These are phyloP conservation scores for Testicularia cyperi DNA, from an alignment of 1,284 basidiomycete species.

Conservation along the genomic window DNA sequence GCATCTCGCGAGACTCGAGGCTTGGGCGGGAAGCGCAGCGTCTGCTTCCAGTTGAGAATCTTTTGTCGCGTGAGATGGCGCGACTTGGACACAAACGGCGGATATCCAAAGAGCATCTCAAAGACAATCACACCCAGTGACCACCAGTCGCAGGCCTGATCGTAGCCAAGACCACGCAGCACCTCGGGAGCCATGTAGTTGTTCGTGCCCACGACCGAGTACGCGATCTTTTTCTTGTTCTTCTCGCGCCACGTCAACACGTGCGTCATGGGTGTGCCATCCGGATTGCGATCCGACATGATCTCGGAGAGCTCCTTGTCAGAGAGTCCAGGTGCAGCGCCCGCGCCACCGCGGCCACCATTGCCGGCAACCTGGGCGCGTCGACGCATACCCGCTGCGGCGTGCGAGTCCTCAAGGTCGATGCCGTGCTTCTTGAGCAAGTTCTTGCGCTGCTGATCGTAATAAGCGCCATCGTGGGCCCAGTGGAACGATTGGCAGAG, in stretches of 20 bases:
- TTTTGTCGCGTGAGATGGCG: slow-evolving; percentile 55
- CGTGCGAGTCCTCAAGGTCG: slow-evolving; percentile 75
- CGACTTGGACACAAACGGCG: slow-evolving; percentile 66
- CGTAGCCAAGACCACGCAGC: slow-evolving; percentile 79
- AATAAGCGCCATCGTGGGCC: slow-evolving; percentile 65
- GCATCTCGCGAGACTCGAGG: slow-evolving; percentile 82
- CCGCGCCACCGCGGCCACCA: slow-evolving; percentile 15
- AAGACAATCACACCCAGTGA: slow-evolving; percentile 84
- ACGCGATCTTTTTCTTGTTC: slow-evolving; percentile 81
- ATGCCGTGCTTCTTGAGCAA: slow-evolving; percentile 89
- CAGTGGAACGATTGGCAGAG: slow-evolving; percentile 65
- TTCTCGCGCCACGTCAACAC: slow-evolving; percentile 83
- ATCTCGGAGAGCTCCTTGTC: slow-evolving; percentile 47
- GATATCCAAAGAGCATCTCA: slow-evolving; percentile 69
- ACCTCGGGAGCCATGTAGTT: slow-evolving; percentile 87
- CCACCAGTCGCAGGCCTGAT: slow-evolving; percentile 97
- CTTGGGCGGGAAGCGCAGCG: slow-evolving; percentile 80
- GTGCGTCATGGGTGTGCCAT: slow-evolving; percentile 55
- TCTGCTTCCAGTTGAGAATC: slow-evolving; percentile 81
- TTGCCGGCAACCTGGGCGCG: slow-evolving; percentile 15
- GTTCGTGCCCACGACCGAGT: slow-evolving; percentile 73
- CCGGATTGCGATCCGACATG: slow-evolving; percentile 53
- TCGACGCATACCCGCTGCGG: slow-evolving; percentile 61
- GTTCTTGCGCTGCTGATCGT: slow-evolving; percentile 86
- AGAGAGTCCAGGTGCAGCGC: slow-evolving; percentile 19